Conservation (phyloP, 371 early-diverging fungal genomes). For the Mucor lusitanicus region DNA sequence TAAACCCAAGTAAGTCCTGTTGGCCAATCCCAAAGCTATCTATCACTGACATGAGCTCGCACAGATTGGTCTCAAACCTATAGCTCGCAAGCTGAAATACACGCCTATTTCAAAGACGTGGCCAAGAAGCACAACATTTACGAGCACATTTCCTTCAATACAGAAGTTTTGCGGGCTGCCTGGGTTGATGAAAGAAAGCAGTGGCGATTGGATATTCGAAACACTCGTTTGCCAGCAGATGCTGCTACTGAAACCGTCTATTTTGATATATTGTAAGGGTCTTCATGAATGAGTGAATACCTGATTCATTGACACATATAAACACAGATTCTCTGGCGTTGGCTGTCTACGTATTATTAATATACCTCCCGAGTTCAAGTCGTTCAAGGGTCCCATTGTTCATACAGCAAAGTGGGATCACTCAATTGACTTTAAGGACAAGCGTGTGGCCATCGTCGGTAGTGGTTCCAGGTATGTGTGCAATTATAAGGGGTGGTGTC, state of each 20-base stretch:
- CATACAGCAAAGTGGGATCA: slow-evolving; percentile 57
- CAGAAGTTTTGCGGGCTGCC: slow-evolving; percentile 38
- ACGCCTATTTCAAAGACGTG: slow-evolving; percentile 48
- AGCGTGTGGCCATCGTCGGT: slow-evolving; percentile 55
- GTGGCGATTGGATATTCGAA: slow-evolving; percentile 45
- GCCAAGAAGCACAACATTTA: slow-evolving; percentile 52
- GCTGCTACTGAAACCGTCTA: background rate
- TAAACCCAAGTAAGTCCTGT: slow-evolving; percentile 35
- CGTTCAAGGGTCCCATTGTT: slow-evolving; percentile 46
- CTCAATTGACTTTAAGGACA: slow-evolving; percentile 45
- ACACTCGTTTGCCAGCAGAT: background rate
- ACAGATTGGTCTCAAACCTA: slow-evolving; percentile 53
- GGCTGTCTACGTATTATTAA: slow-evolving; percentile 57
- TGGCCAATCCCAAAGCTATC: background rate
- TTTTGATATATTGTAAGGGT: slow-evolving; percentile 7
- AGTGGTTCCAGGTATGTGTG: slow-evolving; percentile 53
- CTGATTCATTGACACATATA: too few species aligned
- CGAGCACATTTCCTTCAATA: slow-evolving; percentile 47
- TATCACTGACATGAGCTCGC: background rate
- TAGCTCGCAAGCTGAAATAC: slow-evolving; percentile 51
- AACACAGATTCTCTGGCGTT: slow-evolving; percentile 22
- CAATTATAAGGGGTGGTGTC: background rate
- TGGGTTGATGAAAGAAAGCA: slow-evolving; percentile 49
- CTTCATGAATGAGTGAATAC: too few species aligned
- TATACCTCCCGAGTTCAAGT: slow-evolving; percentile 50